Conservation (phyloP, 2,329 filamentous ascomycete genomes). For the Beauveria sp. region DNA sequence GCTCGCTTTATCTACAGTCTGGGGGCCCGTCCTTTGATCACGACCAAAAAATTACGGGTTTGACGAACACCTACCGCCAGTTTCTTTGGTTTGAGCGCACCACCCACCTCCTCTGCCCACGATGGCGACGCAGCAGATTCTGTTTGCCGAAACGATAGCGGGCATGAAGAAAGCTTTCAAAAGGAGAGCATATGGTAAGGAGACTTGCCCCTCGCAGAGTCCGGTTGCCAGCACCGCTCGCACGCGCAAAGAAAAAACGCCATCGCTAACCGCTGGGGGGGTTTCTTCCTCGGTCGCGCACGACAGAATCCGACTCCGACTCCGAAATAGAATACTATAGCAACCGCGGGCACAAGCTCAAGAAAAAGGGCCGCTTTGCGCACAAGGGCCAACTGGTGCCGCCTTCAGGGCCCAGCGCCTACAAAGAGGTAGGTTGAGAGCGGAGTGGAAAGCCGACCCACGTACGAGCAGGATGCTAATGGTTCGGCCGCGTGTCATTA, state of each 20-base stretch:
- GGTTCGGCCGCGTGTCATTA: not conserved
- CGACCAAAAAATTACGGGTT: not conserved
- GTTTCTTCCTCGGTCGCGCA: not conserved
- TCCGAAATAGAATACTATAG: slow-evolving; percentile 60
- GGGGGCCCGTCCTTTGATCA: not conserved
- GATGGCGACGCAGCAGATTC: slow-evolving; percentile 48
- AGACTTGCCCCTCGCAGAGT: not conserved
- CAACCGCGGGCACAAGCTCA: slow-evolving; percentile 73
- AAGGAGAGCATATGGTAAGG: slow-evolving; percentile 52
- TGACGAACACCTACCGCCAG: not conserved
- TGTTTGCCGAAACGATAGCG: slow-evolving; percentile 59
- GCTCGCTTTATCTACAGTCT: not conserved
- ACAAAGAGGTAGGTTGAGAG: slow-evolving; percentile 55
- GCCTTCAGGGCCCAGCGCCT: slow-evolving; percentile 57
- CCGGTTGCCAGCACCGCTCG: slow-evolving; percentile 1
- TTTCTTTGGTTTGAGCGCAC: not conserved
- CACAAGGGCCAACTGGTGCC: slow-evolving; percentile 62
- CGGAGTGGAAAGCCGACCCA: not conserved
- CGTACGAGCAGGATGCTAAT: not conserved
- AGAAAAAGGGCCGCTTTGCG: slow-evolving; percentile 65
- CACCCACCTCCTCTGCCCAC: slow-evolving; percentile 10
- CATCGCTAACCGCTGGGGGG: slow-evolving; percentile 19
- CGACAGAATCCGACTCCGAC: slow-evolving; percentile 69
- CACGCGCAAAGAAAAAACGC: not conserved
- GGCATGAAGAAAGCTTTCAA: slow-evolving; percentile 63